These are phyloP conservation scores for Cyberlindnera xishuangbannaensis DNA, from an alignment of 805 yeast genomes.

Conservation along the genomic window DNA sequence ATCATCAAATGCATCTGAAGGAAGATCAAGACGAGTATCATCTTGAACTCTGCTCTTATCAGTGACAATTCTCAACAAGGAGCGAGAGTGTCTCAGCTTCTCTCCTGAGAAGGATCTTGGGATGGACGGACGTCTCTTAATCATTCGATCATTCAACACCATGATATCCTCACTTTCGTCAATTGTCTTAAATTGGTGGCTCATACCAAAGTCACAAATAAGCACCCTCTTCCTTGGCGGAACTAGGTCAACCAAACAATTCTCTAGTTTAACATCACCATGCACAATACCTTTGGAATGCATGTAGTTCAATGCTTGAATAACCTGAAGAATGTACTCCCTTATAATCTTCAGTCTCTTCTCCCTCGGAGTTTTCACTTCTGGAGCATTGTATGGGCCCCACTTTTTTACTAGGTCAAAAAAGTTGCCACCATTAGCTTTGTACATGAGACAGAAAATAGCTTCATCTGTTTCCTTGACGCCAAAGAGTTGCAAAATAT, in stretches of 20 bases:
- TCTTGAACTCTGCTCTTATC: constrained; percentile 28
- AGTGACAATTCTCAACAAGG: constrained; percentile 21
- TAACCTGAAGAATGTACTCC: constrained; percentile 47
- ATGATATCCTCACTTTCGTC: constrained; percentile 16
- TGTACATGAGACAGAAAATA: constrained; percentile 67
- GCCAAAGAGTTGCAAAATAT: constrained; percentile 56
- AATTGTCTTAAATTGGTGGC: constrained; percentile 26
- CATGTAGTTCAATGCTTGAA: constrained; percentile 51
- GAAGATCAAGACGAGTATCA: constrained; percentile 19
- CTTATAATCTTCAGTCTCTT: constrained; percentile 31
- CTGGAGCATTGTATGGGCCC: constrained; percentile 40
- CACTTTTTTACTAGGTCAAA: constrained; percentile 69
- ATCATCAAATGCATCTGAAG: constrained; percentile 1
- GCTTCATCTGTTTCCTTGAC: constrained; percentile 56
- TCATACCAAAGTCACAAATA: constrained; percentile 91
- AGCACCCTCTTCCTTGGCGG: constrained; percentile 33
- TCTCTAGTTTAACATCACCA: constrained; percentile 71
- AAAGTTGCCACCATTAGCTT: constrained; percentile 71
- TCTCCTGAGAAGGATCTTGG: constrained; percentile 30
- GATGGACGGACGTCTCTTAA: constrained; percentile 26
- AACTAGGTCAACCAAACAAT: constrained; percentile 52
- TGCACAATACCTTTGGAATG: constrained; percentile 70
- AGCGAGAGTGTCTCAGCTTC: constrained; percentile 9
- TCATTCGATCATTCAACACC: constrained; percentile 23
- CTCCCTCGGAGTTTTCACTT: too few species aligned